Evolutionary conservation across 805 yeast genomes (phyloP), one percentile per base, ranked within the genome.

Genomic region (Candida gorgasii): DNA sequence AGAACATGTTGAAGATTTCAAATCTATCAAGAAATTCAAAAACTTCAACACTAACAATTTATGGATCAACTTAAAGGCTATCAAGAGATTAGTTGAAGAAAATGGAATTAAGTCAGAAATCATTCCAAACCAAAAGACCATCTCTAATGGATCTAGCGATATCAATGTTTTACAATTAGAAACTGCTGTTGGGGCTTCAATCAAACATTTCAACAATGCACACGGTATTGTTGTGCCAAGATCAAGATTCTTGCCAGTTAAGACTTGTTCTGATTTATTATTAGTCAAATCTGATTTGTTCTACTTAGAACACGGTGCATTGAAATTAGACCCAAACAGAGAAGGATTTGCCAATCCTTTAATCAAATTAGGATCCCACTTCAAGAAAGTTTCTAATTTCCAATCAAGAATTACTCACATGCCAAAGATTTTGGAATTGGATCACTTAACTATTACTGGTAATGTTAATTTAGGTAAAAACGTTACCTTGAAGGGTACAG

Each of bases 141-240:
- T 93, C 61, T 76, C 81, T 40, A 77, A 78, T 54, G 96, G 96
- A 46, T 79, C 80, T 52, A 71, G 74, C 40, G 97, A 90, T 52
- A 76, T 85, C 54, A 83, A 84, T 59, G 97, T 92, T 39, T 72
- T 92, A 60, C 99, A 92, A 73, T 81, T 93, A 62, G 99, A 93
- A 76, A 93, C 99, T 39, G 99, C 99, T 20, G 96, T 89, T 55
- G 99, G 99, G 75, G 98, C 99, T 29, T 98, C 98, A 36, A 93
- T 93, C 63, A 86, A 96, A 71, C 92, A 90, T 70, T 93, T 93
- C 71, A 76, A 84, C 52, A 86, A 88, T 56, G 97, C 97, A 22
- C 96, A 89, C 59, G 99, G 99, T 71, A 95, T 93, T 55, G 96
- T 89, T 58, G 99, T 93, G 28, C 98, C 99, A 69, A 88, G 99